Base-by-base conservation (phyloP, 441 rosid genomes). In the Jatropha podagrica region DNA sequence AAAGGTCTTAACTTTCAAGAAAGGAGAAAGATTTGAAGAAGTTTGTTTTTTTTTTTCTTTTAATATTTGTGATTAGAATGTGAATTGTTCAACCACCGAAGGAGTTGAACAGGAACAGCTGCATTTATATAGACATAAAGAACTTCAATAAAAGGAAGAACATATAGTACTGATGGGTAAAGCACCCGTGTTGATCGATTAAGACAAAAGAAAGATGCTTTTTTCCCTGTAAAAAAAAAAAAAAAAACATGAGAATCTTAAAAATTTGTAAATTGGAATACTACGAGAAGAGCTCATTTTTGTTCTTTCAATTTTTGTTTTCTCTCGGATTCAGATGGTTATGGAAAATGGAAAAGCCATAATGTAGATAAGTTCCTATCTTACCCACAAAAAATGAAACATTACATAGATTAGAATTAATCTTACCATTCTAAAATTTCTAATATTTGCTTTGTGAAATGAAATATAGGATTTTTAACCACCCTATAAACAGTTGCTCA, bases 281-380 rank as follows among this genome's bases (percentile, higher is more conserved):
- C 77, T 23, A 23, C 23, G 23, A 74, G 61, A 70, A 27, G 18
- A 65, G 3, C 26, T 73, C 76, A 37, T 32, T 32, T 52, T 38
- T 41, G 14, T 23, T 18, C 49, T 58, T 48, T 20, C 20, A 4
- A 23, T 23, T 23, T 23, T 23, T 23, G 23, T 23, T 23, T 23
- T 23, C 23, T 23, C 23, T 23, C 0, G 23, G 70, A 11, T 40
- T 40, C 68, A 7, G 44, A 14, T 52, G n/a, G 56, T 52, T 1
- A 0, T 14, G 15, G 7, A 15, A 52, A 52, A 49, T 49, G 54
- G 15, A 49, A 13, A 23, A 23, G 23, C 23, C 23, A 23, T 23
- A 23, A 23, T 23, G 23, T 23, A 23, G 23, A 23, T 23, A 23
- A 23, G 23, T 23, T 23, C 23, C 23, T 23, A 23, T 23, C 23